A percentile compares a stretch with the other conserved stretches of the same genome.
These are phyloP conservation scores for Penicillium paradoxum DNA, from an alignment of 495 filamentous ascomycete genomes.

Conservation along the genomic window DNA sequence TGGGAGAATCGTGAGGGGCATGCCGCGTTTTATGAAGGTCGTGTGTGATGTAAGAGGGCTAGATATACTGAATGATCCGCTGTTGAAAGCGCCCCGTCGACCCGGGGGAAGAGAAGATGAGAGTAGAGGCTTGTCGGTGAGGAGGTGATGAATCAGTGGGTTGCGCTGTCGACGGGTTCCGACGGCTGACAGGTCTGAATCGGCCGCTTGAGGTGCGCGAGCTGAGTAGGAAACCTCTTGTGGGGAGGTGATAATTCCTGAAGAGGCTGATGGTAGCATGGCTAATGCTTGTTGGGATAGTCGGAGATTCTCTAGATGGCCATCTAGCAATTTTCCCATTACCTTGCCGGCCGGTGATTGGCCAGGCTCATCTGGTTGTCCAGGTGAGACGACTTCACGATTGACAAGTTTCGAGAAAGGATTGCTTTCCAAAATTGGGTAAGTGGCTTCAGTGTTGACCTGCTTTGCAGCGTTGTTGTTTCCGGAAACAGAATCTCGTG, in stretches of 20 bases:
- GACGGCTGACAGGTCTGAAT: constrained; percentile 54
- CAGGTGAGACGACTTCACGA: constrained; percentile 24
- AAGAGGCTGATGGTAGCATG: constrained; percentile 79
- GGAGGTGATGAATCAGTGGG: constrained; percentile 90
- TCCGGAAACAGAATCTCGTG: constrained; percentile 13
- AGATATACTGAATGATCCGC: constrained; percentile 18
- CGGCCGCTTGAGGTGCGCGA: constrained; percentile 32
- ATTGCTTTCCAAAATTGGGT: constrained; percentile 35
- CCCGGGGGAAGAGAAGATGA: constrained; percentile 82
- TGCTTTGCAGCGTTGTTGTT: constrained; percentile 1
- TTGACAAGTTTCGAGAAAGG: constrained; percentile 45
- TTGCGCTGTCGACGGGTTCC: constrained; percentile 75
- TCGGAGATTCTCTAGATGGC: constrained; percentile 69
- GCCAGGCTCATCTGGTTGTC: constrained; percentile 5
- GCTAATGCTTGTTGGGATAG: constrained; percentile 62
- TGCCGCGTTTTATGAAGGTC: constrained; percentile 86
- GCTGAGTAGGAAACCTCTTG: constrained; percentile 69
- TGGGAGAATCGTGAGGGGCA: constrained; percentile 81
- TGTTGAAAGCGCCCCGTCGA: constrained; percentile 40
- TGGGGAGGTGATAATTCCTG: constrained; percentile 82
- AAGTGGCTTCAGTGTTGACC: constrained; percentile 5
- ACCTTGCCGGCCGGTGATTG: constrained; percentile 3
- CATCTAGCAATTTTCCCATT: constrained; percentile 25
- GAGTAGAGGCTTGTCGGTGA: constrained; percentile 89
- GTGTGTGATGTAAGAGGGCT: constrained; percentile 42